Evolutionary conservation across 371 early-diverging fungal species (phyloP).

Genomic region (Funneliformis caledonium): DNA sequence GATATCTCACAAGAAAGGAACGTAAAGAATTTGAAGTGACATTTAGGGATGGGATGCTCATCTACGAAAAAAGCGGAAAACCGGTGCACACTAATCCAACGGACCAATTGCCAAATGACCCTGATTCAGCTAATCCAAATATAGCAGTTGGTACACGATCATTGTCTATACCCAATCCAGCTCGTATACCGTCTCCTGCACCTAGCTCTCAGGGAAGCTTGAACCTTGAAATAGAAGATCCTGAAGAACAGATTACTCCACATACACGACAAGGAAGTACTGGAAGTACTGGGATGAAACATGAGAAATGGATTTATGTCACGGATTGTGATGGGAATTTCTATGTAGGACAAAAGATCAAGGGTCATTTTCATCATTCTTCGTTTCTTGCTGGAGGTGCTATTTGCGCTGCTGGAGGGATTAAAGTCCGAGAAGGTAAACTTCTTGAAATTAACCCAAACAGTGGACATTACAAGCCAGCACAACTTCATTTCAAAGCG

Average conservation of each 20-base stretch:
- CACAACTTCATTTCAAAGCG: slow-evolving; percentile 41
- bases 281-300: not conserved
- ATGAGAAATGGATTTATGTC: slow-evolving; percentile 51
- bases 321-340: slow-evolving; percentile 45
- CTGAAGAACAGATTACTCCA: not conserved
- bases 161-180: not conserved
- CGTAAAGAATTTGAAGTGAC: slow-evolving; percentile 44
- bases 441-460: slow-evolving; percentile 49
- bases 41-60: slow-evolving; percentile 44
- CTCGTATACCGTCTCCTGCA: not conserved
- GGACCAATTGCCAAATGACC: not conserved
- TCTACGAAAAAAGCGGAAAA: slow-evolving; percentile 41
- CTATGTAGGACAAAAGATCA: slow-evolving; percentile 47
- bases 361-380: slow-evolving; percentile 52
- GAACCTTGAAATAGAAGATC: not conserved
- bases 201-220: not conserved
- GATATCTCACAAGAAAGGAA: slow-evolving; percentile 46
- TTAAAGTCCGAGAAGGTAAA: slow-evolving; percentile 44
- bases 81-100: slow-evolving; percentile 44
- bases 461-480: slow-evolving; percentile 52
- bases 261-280: not conserved
- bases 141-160: too few relatives aligned
- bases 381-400: slow-evolving; percentile 50
- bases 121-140: not conserved
- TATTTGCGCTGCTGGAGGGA: slow-evolving; percentile 50